Percentiles rank a stretch among this genome's conserved stretches.
These are phyloP conservation scores for Aquilaria sinensis DNA, from an alignment of 345 rosid species.

Conservation along the genomic window DNA sequence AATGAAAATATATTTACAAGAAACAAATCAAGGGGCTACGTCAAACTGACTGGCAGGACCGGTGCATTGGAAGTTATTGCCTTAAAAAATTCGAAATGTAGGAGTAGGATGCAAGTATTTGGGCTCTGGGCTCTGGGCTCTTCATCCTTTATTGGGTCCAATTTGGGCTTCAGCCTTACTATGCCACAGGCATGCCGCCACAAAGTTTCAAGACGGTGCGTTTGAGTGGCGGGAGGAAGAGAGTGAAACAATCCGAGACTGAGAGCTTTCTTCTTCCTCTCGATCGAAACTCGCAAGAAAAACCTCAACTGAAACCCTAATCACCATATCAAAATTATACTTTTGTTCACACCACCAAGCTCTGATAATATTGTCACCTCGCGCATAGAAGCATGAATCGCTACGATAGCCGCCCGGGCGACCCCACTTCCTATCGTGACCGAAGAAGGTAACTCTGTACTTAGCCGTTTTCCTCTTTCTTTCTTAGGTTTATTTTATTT, in stretches of 20 bases:
- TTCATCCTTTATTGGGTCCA: too few relatives aligned
- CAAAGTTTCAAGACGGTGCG: too few relatives aligned
- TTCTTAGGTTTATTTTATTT: neutral
- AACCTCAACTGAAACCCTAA: neutral
- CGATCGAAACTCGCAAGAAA: neutral
- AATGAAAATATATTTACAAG: too few relatives aligned
- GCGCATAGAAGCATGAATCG: constrained; percentile 63
- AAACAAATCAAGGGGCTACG: too few relatives aligned
- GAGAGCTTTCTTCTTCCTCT: constrained; percentile 3
- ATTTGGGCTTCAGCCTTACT: too few relatives aligned
- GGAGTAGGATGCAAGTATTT: too few relatives aligned
- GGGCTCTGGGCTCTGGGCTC: too few relatives aligned
- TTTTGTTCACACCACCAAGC: neutral
- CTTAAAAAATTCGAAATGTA: too few relatives aligned
- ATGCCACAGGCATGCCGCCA: too few relatives aligned
- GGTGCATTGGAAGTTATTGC: too few relatives aligned
- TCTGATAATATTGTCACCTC: constrained; percentile 9
- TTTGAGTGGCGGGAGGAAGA: neutral
- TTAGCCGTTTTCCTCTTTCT: neutral
- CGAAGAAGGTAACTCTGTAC: constrained; percentile 54
- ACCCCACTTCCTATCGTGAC: constrained; percentile 90
- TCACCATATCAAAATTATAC: too few relatives aligned
- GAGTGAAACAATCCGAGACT: neutral
- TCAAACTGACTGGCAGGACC: too few relatives aligned
- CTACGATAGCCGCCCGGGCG: constrained; percentile 87